Base-by-base conservation (phyloP, 192 early-diverging fungal species). In the Radiomyces spectabilis region DNA sequence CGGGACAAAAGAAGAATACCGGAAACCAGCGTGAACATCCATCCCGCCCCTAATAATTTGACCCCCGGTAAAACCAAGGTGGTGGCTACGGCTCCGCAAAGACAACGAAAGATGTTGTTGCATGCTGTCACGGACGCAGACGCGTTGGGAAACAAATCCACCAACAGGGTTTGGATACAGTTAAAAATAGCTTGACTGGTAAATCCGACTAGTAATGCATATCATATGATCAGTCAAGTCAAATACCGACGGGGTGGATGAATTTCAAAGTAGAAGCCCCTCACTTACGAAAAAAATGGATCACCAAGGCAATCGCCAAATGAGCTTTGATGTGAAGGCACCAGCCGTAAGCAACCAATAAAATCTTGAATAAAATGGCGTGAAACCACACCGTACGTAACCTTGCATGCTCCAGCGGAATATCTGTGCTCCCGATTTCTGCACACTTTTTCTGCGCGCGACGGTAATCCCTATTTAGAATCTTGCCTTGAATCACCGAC, bases 331-430 rank as follows among this genome's bases (percentile, higher is more conserved):
- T 18, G 1, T 34, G 19, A 35, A 57, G 25, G n/a, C 52, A 53
- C 63, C 63, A 65, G 10, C 63, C 63, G 34, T 65, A 65, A 0
- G 50, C n/a, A 29, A 54, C 16, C 4, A 56, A 39, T 24, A 53
- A 25, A 1, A 38, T 38, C 26, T 65, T 57, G 15, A 59, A 49
- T 2, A 59, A 3, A 0, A 41, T 15, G 5, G 37, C 32, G 22
- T 53, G 13, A 6, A 59, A 32, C 58, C 58, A 67, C 9, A 59
- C 31, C 29, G 32, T 29, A 2, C 44, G 46, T 15, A 67, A 46
- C 0, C 65, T 42, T 21, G 58, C 65, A 21, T 55, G 44, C 32
- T 61, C 52, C 0, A 67, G 22, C 21, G 52, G 40, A 6, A 56
- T 47, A 8, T 60, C 52, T 8, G 33, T 35, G 13, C 19, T 22